These are phyloP conservation scores for Benincasa hispida DNA, from an alignment of 306 rosid species.

Conservation along the genomic window DNA sequence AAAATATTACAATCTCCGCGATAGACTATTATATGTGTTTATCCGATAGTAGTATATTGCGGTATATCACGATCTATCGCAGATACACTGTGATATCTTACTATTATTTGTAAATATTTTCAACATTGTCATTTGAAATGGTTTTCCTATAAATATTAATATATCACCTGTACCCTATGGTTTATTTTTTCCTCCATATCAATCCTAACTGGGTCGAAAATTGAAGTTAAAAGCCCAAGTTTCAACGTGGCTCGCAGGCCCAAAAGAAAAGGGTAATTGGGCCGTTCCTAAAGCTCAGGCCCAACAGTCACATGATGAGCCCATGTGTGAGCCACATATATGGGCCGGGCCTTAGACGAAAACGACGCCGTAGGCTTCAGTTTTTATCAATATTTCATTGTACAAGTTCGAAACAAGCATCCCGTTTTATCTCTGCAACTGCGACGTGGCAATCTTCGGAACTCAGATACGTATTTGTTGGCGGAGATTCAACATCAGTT, in stretches of 20 bases:
- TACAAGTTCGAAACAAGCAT: not conserved
- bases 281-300: not conserved
- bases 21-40: too few species aligned
- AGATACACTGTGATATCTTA: too few species aligned
- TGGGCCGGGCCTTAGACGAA: not conserved
- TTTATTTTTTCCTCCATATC: too few species aligned
- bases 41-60: too few species aligned
- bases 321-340: not conserved
- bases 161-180: too few species aligned
- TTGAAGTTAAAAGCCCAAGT: not conserved
- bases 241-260: not conserved
- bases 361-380: not conserved
- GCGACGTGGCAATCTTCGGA: conserved; percentile 39
- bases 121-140: too few species aligned
- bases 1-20: too few species aligned
- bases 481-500: not conserved
- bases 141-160: too few species aligned
- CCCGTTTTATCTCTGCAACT: conserved; percentile 19
- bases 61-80: too few species aligned
- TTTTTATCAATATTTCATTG: not conserved
- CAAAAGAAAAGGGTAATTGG: not conserved
- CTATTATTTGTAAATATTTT: too few species aligned
- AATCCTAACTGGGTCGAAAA: too few species aligned
- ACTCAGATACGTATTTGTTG: not conserved
- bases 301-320: not conserved